Evolutionary conservation across 768 basidiomycete species (phyloP), one percentile per base, ranked within the genome.

Genomic region (Suillus weaverae): DNA sequence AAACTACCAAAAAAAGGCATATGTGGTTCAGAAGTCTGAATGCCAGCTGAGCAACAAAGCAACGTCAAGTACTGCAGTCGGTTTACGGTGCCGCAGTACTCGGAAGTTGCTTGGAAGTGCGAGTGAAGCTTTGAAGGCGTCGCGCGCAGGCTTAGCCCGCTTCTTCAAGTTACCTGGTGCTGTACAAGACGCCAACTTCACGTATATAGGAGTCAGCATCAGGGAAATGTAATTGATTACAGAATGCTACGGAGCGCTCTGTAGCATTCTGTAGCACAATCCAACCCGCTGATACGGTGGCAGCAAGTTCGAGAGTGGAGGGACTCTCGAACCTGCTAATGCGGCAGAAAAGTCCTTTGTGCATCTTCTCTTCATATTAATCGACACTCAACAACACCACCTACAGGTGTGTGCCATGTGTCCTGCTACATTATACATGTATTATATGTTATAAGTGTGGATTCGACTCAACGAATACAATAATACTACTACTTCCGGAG

Each of bases 401-500:
- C 16, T 30, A 16, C 13, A 48, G 26, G 30, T 33, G 11, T 33
- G 35, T 33, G 8, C 0, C 20, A 20, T 33, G 32, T 35, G 20
- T n/a, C 5, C 18, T 11, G 30, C 18, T 20, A 20, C 1, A 54
- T 35, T 35, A 35, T 33, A 32, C 51, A 35, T 35, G 51, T 32
- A 32, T 32, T 54, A 54, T n/a, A 20, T n/a, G 57, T 13, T 13
- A 41, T 18, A 5, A 59, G 18, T 26, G 18, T 20, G 18, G 16
- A 41, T 38, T 41, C 38, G 26, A 59, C 18, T 59, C 38, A 4
- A 32, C 26, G 3, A 39, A 59, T 59, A 18, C 5, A 30, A 39
- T 3, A 30, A 59, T 41, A 36, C 33, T 39, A 30, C 11, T 41
- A 59, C 39, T 20, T 41, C 9, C 39, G 26, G 4, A 74, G 66